Evolutionary conservation across 2,329 filamentous ascomycete species (phyloP).

Genomic region (Colletotrichum liaoningense): DNA sequence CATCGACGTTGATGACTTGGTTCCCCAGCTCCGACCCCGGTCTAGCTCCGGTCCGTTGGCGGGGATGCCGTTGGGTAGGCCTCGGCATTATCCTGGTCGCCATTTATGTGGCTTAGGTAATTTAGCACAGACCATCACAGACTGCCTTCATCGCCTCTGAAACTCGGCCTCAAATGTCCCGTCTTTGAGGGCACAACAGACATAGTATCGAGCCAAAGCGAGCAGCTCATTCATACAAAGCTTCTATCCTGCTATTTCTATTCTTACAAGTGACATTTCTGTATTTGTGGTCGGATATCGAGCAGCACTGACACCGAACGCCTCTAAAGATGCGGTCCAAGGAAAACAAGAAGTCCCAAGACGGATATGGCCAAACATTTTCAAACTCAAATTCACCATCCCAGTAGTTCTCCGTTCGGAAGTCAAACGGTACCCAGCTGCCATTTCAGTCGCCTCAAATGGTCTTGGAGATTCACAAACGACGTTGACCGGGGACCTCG

Average conservation of each 20-base stretch:
- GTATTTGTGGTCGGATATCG: background rate
- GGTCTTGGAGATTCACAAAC: background rate
- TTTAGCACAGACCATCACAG: slow-evolving; percentile 1
- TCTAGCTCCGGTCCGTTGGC: slow-evolving; percentile 32
- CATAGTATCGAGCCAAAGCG: background rate
- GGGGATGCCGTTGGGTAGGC: slow-evolving; percentile 27
- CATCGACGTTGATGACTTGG: slow-evolving; percentile 5
- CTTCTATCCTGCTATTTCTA: background rate
- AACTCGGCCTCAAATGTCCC: background rate
- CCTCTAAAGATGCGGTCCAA: background rate
- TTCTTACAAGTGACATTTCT: background rate
- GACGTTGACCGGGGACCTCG: background rate
- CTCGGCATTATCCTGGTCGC: slow-evolving; percentile 26
- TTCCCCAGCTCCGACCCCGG: slow-evolving; percentile 32
- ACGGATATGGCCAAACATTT: background rate
- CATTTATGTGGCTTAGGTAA: slow-evolving; percentile 1
- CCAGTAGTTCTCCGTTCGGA: background rate
- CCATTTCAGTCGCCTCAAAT: background rate
- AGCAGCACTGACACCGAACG: background rate
- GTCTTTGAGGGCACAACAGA: background rate
- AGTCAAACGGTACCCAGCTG: too few species aligned
- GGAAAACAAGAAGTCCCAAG: background rate
- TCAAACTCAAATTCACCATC: background rate
- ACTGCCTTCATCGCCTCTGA: background rate
- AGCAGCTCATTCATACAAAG: background rate